Evolutionary conservation across 2,329 filamentous ascomycete genomes (phyloP).

Genomic region (Fusarium burgessii): DNA sequence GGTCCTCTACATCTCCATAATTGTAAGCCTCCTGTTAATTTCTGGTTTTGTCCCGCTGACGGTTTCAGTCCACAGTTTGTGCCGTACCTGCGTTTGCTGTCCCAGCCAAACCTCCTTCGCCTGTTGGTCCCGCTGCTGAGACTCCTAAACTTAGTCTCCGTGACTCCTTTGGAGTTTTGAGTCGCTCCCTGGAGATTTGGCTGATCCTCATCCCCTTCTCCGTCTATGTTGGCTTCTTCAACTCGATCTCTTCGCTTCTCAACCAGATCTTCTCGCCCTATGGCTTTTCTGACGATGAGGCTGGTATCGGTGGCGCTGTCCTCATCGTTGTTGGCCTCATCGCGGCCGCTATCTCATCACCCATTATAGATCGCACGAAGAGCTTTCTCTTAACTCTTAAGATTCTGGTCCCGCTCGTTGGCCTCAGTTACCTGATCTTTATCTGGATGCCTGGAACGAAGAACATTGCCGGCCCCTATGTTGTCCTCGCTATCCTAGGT

Average conservation of each 20-base stretch:
- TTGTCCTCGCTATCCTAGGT: slow-evolving; percentile 80
- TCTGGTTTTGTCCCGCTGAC: slow-evolving; percentile 22
- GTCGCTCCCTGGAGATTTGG: slow-evolving; percentile 77
- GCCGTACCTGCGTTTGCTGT: slow-evolving; percentile 85
- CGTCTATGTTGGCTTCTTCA: slow-evolving; percentile 93
- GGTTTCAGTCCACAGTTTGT: slow-evolving; percentile 57
- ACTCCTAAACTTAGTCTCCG: slow-evolving; percentile 66
- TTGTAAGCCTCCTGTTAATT: slow-evolving; percentile 64
- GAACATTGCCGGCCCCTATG: slow-evolving; percentile 76
- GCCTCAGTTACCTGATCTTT: slow-evolving; percentile 78
- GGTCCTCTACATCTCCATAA: slow-evolving; percentile 86
- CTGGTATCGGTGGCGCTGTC: slow-evolving; percentile 89
- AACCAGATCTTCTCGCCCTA: slow-evolving; percentile 93
- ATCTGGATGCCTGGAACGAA: slow-evolving; percentile 78
- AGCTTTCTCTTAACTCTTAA: slow-evolving; percentile 80
- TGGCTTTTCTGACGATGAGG: slow-evolving; percentile 83
- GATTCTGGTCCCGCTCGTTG: slow-evolving; percentile 79
- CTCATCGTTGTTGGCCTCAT: slow-evolving; percentile 91
- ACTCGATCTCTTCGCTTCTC: slow-evolving; percentile 86
- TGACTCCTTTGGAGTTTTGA: slow-evolving; percentile 65
- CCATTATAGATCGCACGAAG: slow-evolving; percentile 88
- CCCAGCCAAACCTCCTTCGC: slow-evolving; percentile 80
- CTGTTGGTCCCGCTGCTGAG: slow-evolving; percentile 75
- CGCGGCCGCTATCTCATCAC: slow-evolving; percentile 78
- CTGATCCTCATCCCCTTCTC: slow-evolving; percentile 84